phyloP scores from a whole-genome alignment of 2,329 filamentous ascomycete species.

The Periglandula ipomoeae region DNA sequence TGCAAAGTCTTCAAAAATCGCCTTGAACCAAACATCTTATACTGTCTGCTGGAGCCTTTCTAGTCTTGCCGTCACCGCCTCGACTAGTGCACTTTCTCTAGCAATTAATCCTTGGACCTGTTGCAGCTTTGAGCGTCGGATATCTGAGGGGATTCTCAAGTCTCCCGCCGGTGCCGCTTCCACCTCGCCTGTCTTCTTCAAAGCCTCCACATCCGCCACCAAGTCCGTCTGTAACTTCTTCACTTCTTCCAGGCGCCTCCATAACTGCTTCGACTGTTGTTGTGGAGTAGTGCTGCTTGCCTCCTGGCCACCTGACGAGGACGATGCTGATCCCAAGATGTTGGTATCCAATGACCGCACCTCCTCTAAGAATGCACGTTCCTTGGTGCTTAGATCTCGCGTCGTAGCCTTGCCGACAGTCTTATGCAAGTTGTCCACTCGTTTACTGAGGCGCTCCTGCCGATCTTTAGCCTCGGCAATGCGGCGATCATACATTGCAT shows the following conservation, averaged over 20 bases:
- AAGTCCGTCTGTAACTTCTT: slow-evolving; percentile 41
- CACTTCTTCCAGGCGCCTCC: slow-evolving; percentile 18
- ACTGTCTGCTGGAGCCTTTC: slow-evolving; percentile 41
- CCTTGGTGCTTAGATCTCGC: slow-evolving; percentile 34
- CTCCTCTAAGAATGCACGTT: slow-evolving; percentile 36
- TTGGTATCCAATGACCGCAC: slow-evolving; percentile 45
- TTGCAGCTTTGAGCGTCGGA: slow-evolving; percentile 53
- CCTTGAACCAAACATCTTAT: slow-evolving; percentile 14
- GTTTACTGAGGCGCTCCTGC: slow-evolving; percentile 46
- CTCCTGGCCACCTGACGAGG: neutral
- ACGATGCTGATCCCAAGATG: slow-evolving; percentile 27
- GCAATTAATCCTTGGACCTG: slow-evolving; percentile 56
- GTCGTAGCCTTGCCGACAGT: slow-evolving; percentile 31
- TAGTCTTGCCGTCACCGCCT: slow-evolving; percentile 54
- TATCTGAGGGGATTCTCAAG: slow-evolving; percentile 47
- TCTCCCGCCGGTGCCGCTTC: slow-evolving; percentile 26
- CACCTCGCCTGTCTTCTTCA: slow-evolving; percentile 24
- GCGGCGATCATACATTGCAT: slow-evolving; percentile 49
- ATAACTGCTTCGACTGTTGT: slow-evolving; percentile 8
- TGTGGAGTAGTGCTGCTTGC: neutral
- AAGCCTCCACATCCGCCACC: slow-evolving; percentile 37
- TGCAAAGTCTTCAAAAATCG: no score
- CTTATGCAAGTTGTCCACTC: slow-evolving; percentile 50
- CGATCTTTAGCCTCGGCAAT: slow-evolving; percentile 44
- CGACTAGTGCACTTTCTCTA: slow-evolving; percentile 58